Evolutionary conservation across 2,329 filamentous ascomycete genomes (phyloP).

Genomic region (Cadophora gregata): DNA sequence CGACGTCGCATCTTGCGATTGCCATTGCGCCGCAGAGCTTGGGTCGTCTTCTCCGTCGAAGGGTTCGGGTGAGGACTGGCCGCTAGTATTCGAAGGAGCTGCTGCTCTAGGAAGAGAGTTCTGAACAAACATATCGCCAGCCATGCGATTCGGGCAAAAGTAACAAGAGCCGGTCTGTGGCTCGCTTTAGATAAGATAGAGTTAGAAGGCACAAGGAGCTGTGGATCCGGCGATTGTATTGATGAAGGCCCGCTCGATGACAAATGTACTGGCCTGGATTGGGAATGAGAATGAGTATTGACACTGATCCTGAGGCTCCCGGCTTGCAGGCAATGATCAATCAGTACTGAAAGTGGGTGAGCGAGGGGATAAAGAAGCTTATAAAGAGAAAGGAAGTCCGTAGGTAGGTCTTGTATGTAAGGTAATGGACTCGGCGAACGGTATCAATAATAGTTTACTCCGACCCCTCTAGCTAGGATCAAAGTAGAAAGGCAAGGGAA

Average conservation of each 20-base stretch:
- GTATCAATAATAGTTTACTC: slow-evolving; percentile 10
- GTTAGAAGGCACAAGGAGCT: neutral
- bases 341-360: neutral
- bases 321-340: slow-evolving; percentile 11
- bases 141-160: neutral
- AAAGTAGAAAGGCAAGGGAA: neutral
- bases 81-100: slow-evolving; percentile 29
- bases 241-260: slow-evolving; percentile 11
- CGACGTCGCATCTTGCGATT: slow-evolving; percentile 32
- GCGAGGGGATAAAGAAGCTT: neutral
- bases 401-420: neutral
- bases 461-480: slow-evolving; percentile 13
- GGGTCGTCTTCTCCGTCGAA: slow-evolving; percentile 40
- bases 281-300: slow-evolving; percentile 6
- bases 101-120: slow-evolving; percentile 30
- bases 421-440: neutral
- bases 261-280: neutral
- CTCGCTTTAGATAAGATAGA: slow-evolving; percentile 3
- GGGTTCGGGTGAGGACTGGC: slow-evolving; percentile 38
- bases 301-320: neutral
- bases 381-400: neutral
- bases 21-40: slow-evolving; percentile 34
- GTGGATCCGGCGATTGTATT: slow-evolving; percentile 7
- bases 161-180: neutral
- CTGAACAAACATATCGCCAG: slow-evolving; percentile 32